A percentile compares a stretch with the other conserved stretches of the same genome.
phyloP scores from a whole-genome alignment of 805 yeast species.

The Monosporozyma solicola region DNA sequence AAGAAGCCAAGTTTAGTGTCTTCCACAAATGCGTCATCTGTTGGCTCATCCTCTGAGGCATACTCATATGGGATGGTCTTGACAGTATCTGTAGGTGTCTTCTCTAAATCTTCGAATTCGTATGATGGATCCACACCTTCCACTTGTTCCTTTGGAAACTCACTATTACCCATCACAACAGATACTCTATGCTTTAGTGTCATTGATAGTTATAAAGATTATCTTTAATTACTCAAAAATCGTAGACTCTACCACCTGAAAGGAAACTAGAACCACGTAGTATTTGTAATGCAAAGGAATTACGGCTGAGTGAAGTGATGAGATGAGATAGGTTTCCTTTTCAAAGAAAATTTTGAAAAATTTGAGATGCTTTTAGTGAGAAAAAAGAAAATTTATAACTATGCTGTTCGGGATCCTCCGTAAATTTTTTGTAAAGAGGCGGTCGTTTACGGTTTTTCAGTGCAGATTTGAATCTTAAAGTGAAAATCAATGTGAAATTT shows the following conservation, averaged over 20 bases:
- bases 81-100: slow-evolving; percentile 4
- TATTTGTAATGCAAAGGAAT: not conserved
- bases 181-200: slow-evolving; percentile 7
- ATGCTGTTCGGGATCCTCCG: not conserved
- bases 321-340: not conserved
- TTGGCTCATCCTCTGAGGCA: slow-evolving; percentile 3
- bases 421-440: not conserved
- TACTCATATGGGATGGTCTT: slow-evolving; percentile 4
- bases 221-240: not conserved
- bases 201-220: not conserved
- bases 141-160: not conserved
- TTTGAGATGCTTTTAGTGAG: not conserved
- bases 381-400: not conserved
- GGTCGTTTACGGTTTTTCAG: not conserved
- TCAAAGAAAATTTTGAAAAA: not conserved
- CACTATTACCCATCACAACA: slow-evolving; percentile 3
- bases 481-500: not conserved
- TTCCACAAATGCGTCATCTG: slow-evolving; percentile 5
- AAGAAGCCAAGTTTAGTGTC: slow-evolving; percentile 15
- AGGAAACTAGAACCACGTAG: not conserved
- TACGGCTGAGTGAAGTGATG: not conserved
- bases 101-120: slow-evolving; percentile 6
- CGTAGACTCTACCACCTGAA: not conserved
- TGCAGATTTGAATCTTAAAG: too few relatives aligned
- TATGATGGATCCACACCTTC: not conserved